Evolutionary conservation across 2,329 filamentous ascomycete species (phyloP), one percentile per base, ranked within the genome.

Genomic region (Lecanicillium sp.): DNA sequence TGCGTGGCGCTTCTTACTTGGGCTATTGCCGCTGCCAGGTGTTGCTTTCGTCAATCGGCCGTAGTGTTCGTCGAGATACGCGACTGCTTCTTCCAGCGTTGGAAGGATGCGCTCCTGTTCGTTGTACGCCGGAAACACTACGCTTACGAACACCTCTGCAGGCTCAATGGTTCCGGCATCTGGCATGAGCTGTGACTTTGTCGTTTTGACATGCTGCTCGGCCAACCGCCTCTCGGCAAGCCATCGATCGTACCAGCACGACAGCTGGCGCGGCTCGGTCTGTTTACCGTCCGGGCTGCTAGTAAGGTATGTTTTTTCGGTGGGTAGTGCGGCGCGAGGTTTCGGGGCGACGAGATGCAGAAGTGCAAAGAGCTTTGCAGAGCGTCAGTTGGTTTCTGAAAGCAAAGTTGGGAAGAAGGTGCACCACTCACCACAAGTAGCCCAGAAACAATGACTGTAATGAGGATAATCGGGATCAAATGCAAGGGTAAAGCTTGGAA

Each of bases 121-220:
- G 50, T 98, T 98, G 71, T 88, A 98, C 9, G 92, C 92, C 0
- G 92, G 92, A 31, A 98, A 82, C 0, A 98, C 87, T 7, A 96
- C 80, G 38, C 85, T 92, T 68, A 98, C 79, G 56, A 83, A 84
- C n/a, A 95, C 63, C 45, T 89, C 80, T 12, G 88, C 75, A 2
- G 80, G 72, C 46, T 88, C 83, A 39, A 94, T 83, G 32, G 67
- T 62, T 48, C 76, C 71, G 13, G 70, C 59, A 46, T 78, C 68
- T 29, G 60, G 59, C 4, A 60, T 54, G 32, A 60, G 58, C 45
- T 57, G 60, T 4, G 63, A 63, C 55, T 45, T 63, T 54, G 45
- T 63, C 51, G 51, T 51, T 43, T 48, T 45, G 28, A 53, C 44
- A 20, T 51, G 56, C 48, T 61, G 53, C 51, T 70, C 65, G 48